Evolutionary conservation across 2,329 filamentous ascomycete genomes (phyloP).

Genomic region (Thelonectria olida): DNA sequence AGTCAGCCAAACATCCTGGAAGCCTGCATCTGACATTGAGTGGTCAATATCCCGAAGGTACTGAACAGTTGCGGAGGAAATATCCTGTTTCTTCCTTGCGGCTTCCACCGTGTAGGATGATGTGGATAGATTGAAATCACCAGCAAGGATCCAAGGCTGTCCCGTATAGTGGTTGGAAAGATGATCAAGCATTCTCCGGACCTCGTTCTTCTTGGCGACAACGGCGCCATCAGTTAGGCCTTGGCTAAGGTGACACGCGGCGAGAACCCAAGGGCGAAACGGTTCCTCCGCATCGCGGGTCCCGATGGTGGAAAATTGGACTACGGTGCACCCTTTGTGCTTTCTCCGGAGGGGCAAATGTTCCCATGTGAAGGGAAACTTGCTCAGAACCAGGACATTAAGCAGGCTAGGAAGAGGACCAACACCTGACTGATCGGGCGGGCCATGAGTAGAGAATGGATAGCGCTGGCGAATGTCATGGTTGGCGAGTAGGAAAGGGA

Average conservation of each 20-base stretch:
- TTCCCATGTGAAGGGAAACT: conserved; percentile 63
- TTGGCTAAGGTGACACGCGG: conserved; percentile 68
- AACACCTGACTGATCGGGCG: conserved; percentile 60
- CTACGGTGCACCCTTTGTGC: conserved; percentile 67
- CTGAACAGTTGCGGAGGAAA: conserved; percentile 59
- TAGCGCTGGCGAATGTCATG: conserved; percentile 57
- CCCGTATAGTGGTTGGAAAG: conserved; percentile 51
- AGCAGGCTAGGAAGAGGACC: conserved; percentile 67
- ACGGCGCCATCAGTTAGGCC: conserved; percentile 69
- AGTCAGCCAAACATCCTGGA: conserved; percentile 63
- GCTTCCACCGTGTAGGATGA: conserved; percentile 64
- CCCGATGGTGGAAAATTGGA: conserved; percentile 48
- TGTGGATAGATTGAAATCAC: conserved; percentile 72
- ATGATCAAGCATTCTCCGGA: conserved; percentile 59
- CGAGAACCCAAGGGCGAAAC: conserved; percentile 57
- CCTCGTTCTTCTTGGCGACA: conserved; percentile 63
- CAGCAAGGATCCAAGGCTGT: conserved; percentile 65
- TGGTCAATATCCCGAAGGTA: conserved; percentile 57
- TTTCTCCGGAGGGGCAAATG: conserved; percentile 61
- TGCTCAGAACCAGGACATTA: conserved; percentile 70
- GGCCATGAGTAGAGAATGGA: conserved; percentile 65
- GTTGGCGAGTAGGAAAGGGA: conserved; percentile 62
- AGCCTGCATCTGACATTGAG: conserved; percentile 53
- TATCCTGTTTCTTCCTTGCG: conserved; percentile 60
- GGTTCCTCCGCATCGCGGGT: conserved; percentile 7